phyloP scores from a whole-genome alignment of 176 grass and related monocot species.

The Guadua angustifolia region DNA sequence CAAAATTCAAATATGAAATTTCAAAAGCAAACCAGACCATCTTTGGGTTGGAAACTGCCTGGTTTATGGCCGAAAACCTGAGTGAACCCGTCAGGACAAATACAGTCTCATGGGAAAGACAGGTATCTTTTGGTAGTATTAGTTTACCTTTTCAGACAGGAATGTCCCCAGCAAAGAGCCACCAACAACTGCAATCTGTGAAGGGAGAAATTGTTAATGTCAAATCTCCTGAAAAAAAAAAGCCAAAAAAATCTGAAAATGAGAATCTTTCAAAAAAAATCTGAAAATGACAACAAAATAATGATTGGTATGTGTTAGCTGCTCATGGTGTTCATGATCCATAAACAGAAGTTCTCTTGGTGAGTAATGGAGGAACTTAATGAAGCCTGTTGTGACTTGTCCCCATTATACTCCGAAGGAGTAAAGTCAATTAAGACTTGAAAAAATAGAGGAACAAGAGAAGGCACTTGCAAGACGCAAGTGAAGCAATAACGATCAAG shows the following conservation, averaged over 20 bases:
- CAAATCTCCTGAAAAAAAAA: neutral
- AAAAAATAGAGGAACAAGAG: slow-evolving; percentile 17
- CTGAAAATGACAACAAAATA: neutral
- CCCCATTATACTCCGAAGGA: neutral
- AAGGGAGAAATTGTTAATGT: slow-evolving; percentile 29
- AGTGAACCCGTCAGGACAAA: neutral
- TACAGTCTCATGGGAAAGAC: slow-evolving; percentile 7
- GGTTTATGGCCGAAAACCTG: too few relatives aligned
- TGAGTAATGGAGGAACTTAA: neutral
- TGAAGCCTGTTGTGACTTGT: neutral
- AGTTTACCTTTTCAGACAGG: slow-evolving; percentile 86
- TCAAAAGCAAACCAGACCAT: too few relatives aligned
- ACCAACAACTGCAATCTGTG: slow-evolving; percentile 90
- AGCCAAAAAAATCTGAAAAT: slow-evolving; percentile 19
- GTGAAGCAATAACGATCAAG: neutral
- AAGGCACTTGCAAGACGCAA: slow-evolving; percentile 16
- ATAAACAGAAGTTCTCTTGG: slow-evolving; percentile 20
- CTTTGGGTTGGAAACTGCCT: too few relatives aligned
- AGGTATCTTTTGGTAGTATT: neutral
- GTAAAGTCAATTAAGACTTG: slow-evolving; percentile 26
- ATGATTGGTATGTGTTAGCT: neutral
- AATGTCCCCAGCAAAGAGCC: slow-evolving; percentile 94
- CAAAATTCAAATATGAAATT: too few relatives aligned
- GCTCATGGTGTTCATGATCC: slow-evolving; percentile 1
- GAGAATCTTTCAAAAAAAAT: neutral